Evolutionary conservation across 169 alveolate species (phyloP).

Genomic region (Miamiensis avidus): DNA sequence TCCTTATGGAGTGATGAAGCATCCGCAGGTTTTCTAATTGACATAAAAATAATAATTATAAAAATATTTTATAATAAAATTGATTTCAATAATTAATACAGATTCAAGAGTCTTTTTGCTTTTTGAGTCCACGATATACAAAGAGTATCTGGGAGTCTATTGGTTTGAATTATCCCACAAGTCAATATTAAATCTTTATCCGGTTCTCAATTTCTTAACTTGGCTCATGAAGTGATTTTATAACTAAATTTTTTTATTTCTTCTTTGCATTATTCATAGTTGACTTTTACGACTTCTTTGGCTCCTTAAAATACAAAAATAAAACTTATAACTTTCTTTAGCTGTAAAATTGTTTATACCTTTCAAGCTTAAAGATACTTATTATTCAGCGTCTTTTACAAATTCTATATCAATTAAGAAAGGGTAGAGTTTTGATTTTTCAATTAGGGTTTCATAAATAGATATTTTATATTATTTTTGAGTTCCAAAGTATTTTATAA

Average conservation of each 20-base stretch:
- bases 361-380: background rate
- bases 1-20: constrained; percentile 49
- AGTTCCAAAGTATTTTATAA: constrained; percentile 6
- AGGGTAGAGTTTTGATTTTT: constrained; percentile 41
- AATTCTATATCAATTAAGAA: constrained; percentile 29
- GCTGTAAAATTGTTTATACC: background rate
- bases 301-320: background rate
- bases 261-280: background rate
- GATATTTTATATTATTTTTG: background rate
- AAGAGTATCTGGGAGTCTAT: constrained; percentile 32
- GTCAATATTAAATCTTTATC: constrained; percentile 33
- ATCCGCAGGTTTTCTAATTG: constrained; percentile 38
- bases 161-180: constrained; percentile 35
- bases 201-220: constrained; percentile 26
- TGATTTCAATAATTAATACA: background rate
- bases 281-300: background rate
- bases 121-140: constrained; percentile 31
- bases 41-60: background rate
- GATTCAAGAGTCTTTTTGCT: constrained; percentile 4
- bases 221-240: constrained; percentile 33
- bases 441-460: constrained; percentile 38
- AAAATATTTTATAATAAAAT: background rate
- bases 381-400: background rate
- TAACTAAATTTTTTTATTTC: constrained; percentile 27
- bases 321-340: no score